These are phyloP conservation scores for Solanum corneliomulleri DNA, from an alignment of 257 asterid genomes.

Conservation along the genomic window DNA sequence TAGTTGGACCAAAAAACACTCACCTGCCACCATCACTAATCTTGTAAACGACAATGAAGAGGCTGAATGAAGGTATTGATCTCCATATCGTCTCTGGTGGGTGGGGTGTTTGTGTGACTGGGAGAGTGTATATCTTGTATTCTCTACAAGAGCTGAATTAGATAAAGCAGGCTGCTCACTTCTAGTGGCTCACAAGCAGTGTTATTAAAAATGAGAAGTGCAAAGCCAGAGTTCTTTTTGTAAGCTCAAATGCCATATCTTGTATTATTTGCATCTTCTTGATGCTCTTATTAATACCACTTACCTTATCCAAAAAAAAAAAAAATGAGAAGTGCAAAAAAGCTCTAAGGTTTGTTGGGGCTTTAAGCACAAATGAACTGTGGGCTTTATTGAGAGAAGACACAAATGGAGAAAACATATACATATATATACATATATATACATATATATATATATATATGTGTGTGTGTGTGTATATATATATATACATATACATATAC, in stretches of 20 bases:
- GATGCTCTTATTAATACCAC: no score
- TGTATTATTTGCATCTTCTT: no score
- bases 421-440: no score
- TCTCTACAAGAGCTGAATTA: neutral
- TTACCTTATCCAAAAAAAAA: no score
- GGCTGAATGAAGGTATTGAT: neutral
- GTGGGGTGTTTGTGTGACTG: neutral
- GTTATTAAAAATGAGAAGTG: neutral
- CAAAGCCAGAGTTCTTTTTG: neutral
- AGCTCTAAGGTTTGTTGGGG: neutral
- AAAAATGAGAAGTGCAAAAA: neutral
- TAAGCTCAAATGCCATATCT: no score
- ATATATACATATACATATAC: no score
- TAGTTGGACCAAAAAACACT: neutral
- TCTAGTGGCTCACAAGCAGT: neutral
- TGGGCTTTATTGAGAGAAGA: no score
- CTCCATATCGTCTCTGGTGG: neutral
- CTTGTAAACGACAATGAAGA: neutral
- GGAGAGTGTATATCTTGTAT: neutral
- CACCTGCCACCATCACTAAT: neutral
- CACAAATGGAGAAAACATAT: no score
- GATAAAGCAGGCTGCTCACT: neutral
- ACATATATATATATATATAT: no score
- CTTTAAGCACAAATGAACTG: neutral
- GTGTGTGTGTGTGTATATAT: no score